Evolutionary conservation across 2,329 filamentous ascomycete species (phyloP).

Genomic region (Fusarium aywerte): DNA sequence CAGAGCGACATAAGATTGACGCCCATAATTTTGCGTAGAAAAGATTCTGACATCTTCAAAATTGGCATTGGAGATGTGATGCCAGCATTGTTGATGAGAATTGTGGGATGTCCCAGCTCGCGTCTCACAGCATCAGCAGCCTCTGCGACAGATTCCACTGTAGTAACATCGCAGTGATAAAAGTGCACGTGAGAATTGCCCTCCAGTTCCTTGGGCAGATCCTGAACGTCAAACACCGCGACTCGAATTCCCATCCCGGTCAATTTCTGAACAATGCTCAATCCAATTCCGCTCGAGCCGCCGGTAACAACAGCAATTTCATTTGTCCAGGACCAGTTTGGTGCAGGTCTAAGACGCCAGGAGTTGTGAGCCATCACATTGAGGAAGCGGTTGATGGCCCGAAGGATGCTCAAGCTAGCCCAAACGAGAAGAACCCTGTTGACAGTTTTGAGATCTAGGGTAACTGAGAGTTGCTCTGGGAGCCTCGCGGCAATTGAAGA

Average conservation of each 20-base stretch:
- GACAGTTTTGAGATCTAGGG: constrained; percentile 10
- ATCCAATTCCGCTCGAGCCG: constrained; percentile 57
- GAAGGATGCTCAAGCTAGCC: constrained; percentile 41
- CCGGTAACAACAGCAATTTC: constrained; percentile 59
- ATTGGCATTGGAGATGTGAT: constrained; percentile 69
- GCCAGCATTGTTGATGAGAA: constrained; percentile 78
- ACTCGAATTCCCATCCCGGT: constrained; percentile 65
- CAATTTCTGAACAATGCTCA: constrained; percentile 50
- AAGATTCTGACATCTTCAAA: constrained; percentile 64
- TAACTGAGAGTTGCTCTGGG: constrained; percentile 7
- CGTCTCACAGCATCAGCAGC: constrained; percentile 54
- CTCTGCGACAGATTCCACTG: constrained; percentile 56
- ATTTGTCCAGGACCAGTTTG: constrained; percentile 51
- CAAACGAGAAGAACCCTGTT: constrained; percentile 34
- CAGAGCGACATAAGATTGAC: constrained; percentile 76
- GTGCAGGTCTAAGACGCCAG: constrained; percentile 40
- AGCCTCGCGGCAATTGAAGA: constrained; percentile 6
- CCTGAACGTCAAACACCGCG: constrained; percentile 72
- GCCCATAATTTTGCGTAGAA: constrained; percentile 72
- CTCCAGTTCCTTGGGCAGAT: constrained; percentile 43
- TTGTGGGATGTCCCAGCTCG: constrained; percentile 69
- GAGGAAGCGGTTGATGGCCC: constrained; percentile 40
- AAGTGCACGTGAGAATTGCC: constrained; percentile 41
- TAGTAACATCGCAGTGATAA: constrained; percentile 55
- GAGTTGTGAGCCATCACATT: constrained; percentile 48